These are phyloP conservation scores for Rhodamnia argentea DNA, from an alignment of 345 rosid species.

Conservation along the genomic window DNA sequence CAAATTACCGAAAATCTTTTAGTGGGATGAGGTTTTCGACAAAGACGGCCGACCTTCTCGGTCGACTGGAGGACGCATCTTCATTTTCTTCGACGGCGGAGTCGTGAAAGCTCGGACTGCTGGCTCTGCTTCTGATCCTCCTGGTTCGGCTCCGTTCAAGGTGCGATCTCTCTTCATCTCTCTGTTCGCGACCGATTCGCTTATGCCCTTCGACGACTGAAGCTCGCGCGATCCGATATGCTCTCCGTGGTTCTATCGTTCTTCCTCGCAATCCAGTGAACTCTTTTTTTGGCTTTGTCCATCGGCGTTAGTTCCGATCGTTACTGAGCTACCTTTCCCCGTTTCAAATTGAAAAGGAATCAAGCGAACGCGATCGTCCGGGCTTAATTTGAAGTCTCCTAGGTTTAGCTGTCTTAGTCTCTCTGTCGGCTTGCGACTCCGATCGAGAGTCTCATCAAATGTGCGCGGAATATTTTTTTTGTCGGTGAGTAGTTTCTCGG, in stretches of 20 bases:
- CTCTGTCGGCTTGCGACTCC: background rate
- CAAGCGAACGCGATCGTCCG: background rate
- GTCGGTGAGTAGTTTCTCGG: background rate
- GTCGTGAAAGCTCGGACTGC: background rate
- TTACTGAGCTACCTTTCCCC: background rate
- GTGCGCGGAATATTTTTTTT: background rate
- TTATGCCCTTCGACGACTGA: background rate
- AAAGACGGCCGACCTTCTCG: background rate
- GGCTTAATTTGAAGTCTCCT: background rate
- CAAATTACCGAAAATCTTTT: background rate
- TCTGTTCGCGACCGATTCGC: background rate
- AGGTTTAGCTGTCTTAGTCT: background rate
- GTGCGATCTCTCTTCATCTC: background rate
- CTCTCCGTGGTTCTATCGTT: background rate
- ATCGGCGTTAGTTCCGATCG: background rate
- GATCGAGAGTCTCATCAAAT: background rate
- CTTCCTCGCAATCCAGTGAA: background rate
- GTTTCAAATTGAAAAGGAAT: background rate
- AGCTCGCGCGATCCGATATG: background rate
- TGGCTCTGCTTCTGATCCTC: background rate
- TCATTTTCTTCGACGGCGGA: background rate
- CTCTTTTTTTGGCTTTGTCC: background rate
- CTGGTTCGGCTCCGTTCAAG: background rate
- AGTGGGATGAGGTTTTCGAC: too few relatives aligned
- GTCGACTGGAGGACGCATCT: background rate